Base-by-base conservation (phyloP, 1,139 yeast genomes). In the Suzukiozyma palmioleophila region DNA sequence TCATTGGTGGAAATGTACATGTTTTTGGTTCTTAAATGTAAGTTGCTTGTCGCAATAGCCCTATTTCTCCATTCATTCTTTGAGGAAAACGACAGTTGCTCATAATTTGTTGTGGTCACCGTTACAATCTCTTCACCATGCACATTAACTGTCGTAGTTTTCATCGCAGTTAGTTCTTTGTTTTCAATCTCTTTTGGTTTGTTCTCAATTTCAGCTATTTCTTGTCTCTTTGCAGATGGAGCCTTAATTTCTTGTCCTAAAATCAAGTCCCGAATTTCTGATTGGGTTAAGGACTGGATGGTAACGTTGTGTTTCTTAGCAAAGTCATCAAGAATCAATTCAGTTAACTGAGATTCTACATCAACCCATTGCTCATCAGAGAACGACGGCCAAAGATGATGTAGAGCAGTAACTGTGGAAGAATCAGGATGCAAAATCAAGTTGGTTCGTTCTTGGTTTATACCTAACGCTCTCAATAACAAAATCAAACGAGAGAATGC, bases 51-150 rank as follows among this genome's bases (percentile, higher is more conserved):
- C 1, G 95, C 82, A 41, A 94, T 77, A 0, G 97, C 97, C 33
- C 95, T 68, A 43, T 75, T 75, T 50, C 97, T 75, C 99, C 99
- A 92, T 56, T 90, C 96, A 31, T 89, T 82, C 57, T 81, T 83
- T 2, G 97, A 87, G 32, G 82, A 73, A 56, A 92, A 92, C 3
- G 83, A 66, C 65, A 80, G 84, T 51, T 88, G 95, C 54, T 89
- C 98, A 56, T 86, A 90, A 49, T 81, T 81, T 15, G 94, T 81
- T 0, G 98, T 89, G 0, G 97, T 89, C 15, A 92, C 96, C 0
- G 96, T 94, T 30, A 85, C 83, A 53, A 94, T 90, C 52, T 90
- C 95, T 56, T 92, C 98, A 29, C 99, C 99, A 53, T 90, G 97
- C 2, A 88, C 95, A 56, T 89, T 94, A 22, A 84, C 81, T 0